Conservation (phyloP, 495 filamentous ascomycete genomes). For the Penicillium mononematosum region DNA sequence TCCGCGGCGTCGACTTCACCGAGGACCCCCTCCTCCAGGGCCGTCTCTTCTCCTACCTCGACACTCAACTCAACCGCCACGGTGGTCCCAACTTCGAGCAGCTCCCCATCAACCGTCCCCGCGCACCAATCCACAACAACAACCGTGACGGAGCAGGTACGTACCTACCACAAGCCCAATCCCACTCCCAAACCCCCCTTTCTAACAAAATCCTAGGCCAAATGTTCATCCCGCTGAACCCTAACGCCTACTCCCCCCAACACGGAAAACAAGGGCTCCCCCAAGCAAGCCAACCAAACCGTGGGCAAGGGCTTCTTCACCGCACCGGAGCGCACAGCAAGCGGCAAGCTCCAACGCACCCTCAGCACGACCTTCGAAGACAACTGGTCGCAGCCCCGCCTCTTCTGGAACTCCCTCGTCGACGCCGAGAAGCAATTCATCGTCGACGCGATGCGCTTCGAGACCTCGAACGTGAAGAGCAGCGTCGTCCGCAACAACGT, state of each 20-base stretch:
- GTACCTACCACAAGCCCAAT: slow-evolving; percentile 10
- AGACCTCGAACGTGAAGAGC: slow-evolving; percentile 59
- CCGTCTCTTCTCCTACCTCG: slow-evolving; percentile 72
- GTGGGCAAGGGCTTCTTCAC: slow-evolving; percentile 73
- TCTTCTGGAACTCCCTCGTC: slow-evolving; percentile 75
- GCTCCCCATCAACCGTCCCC: slow-evolving; percentile 69
- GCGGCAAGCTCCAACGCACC: slow-evolving; percentile 57
- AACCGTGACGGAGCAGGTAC: slow-evolving; percentile 52
- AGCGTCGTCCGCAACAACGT: slow-evolving; percentile 56
- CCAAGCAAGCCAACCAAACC: slow-evolving; percentile 69
- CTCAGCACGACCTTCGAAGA: slow-evolving; percentile 67
- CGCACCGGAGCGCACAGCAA: slow-evolving; percentile 53
- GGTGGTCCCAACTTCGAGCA: slow-evolving; percentile 72
- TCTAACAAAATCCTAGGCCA: slow-evolving; percentile 25
- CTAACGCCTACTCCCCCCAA: slow-evolving; percentile 61
- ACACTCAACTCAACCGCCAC: slow-evolving; percentile 72
- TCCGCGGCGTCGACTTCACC: slow-evolving; percentile 70
- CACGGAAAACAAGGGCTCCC: slow-evolving; percentile 63
- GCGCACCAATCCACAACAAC: slow-evolving; percentile 65
- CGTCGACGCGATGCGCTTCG: slow-evolving; percentile 77
- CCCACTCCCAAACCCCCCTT: slow-evolving; percentile 8
- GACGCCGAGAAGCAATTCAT: slow-evolving; percentile 72
- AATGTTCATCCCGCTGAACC: slow-evolving; percentile 50
- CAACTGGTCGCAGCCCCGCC: slow-evolving; percentile 72
- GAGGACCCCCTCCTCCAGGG: slow-evolving; percentile 74